These are phyloP conservation scores for Lotmaria passim DNA, from an alignment of 208 protist genomes.

Conservation along the genomic window DNA sequence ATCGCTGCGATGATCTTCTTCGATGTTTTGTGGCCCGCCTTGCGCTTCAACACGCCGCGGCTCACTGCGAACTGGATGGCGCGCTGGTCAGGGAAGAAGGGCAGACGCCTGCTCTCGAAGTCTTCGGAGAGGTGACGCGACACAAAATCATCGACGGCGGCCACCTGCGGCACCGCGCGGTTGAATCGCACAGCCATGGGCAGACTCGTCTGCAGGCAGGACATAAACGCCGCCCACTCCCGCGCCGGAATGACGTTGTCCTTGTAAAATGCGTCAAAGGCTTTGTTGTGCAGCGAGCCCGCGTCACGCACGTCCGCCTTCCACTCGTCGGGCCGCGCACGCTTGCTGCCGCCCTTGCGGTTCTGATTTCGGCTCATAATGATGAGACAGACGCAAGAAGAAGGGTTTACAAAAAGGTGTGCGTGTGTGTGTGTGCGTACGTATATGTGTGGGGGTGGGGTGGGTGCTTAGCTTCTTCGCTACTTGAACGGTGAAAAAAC, in stretches of 20 bases:
- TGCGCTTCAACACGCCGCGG: conserved; percentile 82
- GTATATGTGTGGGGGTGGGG: too few relatives aligned
- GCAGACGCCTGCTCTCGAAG: conserved; percentile 50
- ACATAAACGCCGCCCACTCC: conserved; percentile 72
- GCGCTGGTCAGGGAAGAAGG: conserved; percentile 62
- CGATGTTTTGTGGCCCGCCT: conserved; percentile 52
- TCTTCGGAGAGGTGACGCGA: conserved; percentile 41
- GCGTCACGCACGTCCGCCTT: conserved; percentile 63
- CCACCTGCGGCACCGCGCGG: conserved; percentile 31
- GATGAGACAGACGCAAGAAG: conserved; percentile 9
- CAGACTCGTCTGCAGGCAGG: conserved; percentile 68
- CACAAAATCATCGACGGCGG: conserved; percentile 51
- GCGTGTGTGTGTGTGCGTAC: conserved; percentile 4
- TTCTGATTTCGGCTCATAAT: conserved; percentile 79
- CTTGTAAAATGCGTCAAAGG: conserved; percentile 80
- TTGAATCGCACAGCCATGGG: conserved; percentile 81
- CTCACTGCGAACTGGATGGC: conserved; percentile 83
- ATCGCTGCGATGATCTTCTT: conserved; percentile 85
- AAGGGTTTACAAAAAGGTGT: neutral
- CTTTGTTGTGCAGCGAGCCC: conserved; percentile 57
- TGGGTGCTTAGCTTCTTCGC: too few relatives aligned
- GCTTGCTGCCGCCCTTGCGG: conserved; percentile 70
- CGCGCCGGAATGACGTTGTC: conserved; percentile 55
- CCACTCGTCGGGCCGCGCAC: conserved; percentile 66
- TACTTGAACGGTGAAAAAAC: too few relatives aligned